Evolutionary conservation across 2,329 filamentous ascomycete genomes (phyloP), one percentile per base, ranked within the genome.

Genomic region (Colletotrichum phormii): DNA sequence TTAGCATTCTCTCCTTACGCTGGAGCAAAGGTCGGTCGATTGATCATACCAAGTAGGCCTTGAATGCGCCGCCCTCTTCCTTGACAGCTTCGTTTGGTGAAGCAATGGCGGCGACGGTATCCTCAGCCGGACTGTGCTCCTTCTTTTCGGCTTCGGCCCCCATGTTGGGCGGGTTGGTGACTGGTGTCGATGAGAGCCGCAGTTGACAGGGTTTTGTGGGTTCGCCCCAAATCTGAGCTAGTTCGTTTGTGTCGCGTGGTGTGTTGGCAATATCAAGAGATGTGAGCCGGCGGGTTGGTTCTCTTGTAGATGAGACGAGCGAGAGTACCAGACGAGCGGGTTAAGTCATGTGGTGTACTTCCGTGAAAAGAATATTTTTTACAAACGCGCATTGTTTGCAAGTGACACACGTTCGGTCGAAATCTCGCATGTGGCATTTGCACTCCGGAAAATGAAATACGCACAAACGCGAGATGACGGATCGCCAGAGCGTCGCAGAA

Each of bases 1-100:
- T 71, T 12, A 73, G 49, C 18, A 46, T 33, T 2, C 26, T 26
- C 26, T 26, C 2, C 26, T 4, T 26, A 26, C 26, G 26, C 26
- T 26, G 26, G 26, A 26, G 26, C 26, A 26, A 26, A 26, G 26
- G 26, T 26, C 26, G 8, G 9, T n/a, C n/a, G n/a, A n/a, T n/a
- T 11, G 11, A 18, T 8, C 58, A 6, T 69, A 76, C 75, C 67
- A 72, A 58, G 54, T 76, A 76, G 29, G 75, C 75, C 29, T 73
- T 72, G 61, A 74, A 75, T 24, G 75, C 66, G 24, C 64, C 67
- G 18, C 72, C 73, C 35, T 76, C 74, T 7, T 66, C 60, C 15
- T 74, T 64, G 1, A 67, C 54, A 22, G 66, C 71, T 24, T 72
- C 64, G 22, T 68, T 60, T 3, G 70, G 73, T 6, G 69, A 70